Conservation (phyloP, 305 asterid genomes). For the Fraxinus sp. region DNA sequence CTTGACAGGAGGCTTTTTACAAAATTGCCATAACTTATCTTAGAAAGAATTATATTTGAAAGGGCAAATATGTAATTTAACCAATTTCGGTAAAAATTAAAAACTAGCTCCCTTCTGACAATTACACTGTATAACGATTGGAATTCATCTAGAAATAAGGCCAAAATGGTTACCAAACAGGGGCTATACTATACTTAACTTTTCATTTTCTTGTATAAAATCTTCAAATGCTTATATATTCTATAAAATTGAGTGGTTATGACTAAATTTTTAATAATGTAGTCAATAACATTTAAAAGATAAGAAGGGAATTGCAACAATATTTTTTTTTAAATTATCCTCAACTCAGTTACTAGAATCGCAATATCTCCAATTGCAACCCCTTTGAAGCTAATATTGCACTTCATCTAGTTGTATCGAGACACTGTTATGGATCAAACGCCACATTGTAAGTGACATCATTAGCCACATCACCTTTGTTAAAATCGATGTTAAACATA, state of each 20-base stretch:
- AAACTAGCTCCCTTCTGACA: too few species aligned
- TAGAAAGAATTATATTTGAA: too few species aligned
- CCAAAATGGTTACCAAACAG: too few species aligned
- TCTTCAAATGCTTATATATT: background rate
- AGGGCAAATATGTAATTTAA: too few species aligned
- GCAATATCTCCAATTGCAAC: background rate
- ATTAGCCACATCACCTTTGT: background rate
- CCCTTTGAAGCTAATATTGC: background rate
- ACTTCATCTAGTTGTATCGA: background rate
- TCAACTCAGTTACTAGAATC: background rate
- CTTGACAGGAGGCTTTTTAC: too few species aligned
- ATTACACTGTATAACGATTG: too few species aligned
- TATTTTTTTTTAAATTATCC: background rate
- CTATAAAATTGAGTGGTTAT: too few species aligned
- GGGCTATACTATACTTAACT: too few species aligned
- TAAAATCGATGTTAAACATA: background rate
- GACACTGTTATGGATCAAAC: background rate
- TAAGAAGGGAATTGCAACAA: background rate
- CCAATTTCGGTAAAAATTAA: too few species aligned
- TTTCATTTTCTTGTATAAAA: background rate
- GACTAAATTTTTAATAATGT: background rate
- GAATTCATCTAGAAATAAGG: too few species aligned
- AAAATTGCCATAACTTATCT: too few species aligned
- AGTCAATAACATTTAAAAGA: background rate
- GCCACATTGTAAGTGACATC: background rate